phyloP scores from a whole-genome alignment of 2,329 filamentous ascomycete genomes.

The Xylogone sp. region DNA sequence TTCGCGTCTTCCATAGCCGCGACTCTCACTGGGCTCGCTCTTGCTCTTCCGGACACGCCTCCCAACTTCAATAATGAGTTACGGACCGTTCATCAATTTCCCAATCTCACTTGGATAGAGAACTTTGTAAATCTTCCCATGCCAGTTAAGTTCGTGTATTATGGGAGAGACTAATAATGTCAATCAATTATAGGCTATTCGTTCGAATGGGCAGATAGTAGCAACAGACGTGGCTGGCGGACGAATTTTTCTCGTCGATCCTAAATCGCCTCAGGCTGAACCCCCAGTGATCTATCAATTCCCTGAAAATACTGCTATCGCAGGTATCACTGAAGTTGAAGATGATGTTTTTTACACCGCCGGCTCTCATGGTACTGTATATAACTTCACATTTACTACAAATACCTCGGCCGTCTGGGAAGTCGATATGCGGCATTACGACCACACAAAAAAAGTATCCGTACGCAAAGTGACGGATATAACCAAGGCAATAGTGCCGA shows the following conservation, averaged over 20 bases:
- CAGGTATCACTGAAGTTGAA: conserved; percentile 9
- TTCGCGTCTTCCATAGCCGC: not conserved
- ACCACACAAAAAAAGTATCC: not conserved
- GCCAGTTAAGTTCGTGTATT: not conserved
- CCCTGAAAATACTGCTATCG: not conserved
- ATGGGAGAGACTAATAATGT: not conserved
- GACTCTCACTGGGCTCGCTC: not conserved
- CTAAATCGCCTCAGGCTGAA: not conserved
- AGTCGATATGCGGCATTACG: not conserved
- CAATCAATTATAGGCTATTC: conserved; percentile 4
- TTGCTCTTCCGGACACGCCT: not conserved
- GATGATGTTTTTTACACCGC: conserved; percentile 10
- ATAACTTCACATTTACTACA: not conserved
- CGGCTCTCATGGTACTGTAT: not conserved
- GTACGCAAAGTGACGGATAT: not conserved
- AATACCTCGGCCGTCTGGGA: not conserved
- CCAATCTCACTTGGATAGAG: conserved; percentile 13
- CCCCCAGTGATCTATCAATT: conserved; percentile 6
- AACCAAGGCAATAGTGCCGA: not conserved
- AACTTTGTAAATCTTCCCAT: conserved; percentile 3
- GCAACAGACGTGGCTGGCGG: conserved; percentile 7
- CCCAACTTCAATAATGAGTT: not conserved
- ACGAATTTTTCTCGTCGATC: conserved; percentile 8
- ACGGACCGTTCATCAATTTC: conserved; percentile 10
- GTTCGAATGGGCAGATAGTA: conserved; percentile 11